Conservation (phyloP, 495 filamentous ascomycete genomes). For the Talaromyces nanjingensis region DNA sequence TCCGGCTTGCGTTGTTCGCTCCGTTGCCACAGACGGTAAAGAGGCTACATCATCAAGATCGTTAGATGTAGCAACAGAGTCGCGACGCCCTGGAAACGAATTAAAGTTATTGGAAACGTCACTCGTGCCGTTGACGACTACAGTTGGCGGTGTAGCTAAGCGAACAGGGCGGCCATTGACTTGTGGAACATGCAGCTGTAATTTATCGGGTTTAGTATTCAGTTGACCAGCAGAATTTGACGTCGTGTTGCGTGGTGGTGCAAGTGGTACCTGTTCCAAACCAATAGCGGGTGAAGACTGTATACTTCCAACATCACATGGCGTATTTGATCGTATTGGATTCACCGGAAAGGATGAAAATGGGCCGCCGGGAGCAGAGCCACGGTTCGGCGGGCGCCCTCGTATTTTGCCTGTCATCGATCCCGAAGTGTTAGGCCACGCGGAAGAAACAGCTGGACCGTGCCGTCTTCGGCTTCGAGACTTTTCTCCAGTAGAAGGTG, state of each 20-base stretch:
- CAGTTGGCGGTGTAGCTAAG: slow-evolving; percentile 66
- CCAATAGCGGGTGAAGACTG: slow-evolving; percentile 23
- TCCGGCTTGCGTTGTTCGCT: slow-evolving; percentile 2
- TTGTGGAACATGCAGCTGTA: slow-evolving; percentile 78
- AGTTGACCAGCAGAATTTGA: slow-evolving; percentile 21
- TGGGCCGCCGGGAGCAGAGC: slow-evolving; percentile 65
- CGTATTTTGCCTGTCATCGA: slow-evolving; percentile 66
- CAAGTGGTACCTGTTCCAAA: slow-evolving; percentile 20
- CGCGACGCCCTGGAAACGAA: slow-evolving; percentile 17
- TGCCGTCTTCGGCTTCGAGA: slow-evolving; percentile 64
- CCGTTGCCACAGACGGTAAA: slow-evolving; percentile 8
- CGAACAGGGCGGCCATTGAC: slow-evolving; percentile 66
- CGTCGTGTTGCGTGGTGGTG: slow-evolving; percentile 16
- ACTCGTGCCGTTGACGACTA: slow-evolving; percentile 61
- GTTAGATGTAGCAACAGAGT: slow-evolving; percentile 19
- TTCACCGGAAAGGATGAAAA: slow-evolving; percentile 84
- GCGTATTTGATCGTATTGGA: slow-evolving; percentile 37
- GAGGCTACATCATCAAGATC: slow-evolving; percentile 14
- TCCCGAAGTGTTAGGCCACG: slow-evolving; percentile 71
- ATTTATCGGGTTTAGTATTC: slow-evolving; percentile 34
- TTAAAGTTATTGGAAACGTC: slow-evolving; percentile 22
- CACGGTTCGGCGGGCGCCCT: slow-evolving; percentile 79
- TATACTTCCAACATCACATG: slow-evolving; percentile 16
- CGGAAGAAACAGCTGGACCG: slow-evolving; percentile 89
- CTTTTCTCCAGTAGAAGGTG: slow-evolving; percentile 48